Evolutionary conservation across 495 filamentous ascomycete genomes (phyloP), one percentile per base, ranked within the genome.

Genomic region (Talaromyces wortmannii): DNA sequence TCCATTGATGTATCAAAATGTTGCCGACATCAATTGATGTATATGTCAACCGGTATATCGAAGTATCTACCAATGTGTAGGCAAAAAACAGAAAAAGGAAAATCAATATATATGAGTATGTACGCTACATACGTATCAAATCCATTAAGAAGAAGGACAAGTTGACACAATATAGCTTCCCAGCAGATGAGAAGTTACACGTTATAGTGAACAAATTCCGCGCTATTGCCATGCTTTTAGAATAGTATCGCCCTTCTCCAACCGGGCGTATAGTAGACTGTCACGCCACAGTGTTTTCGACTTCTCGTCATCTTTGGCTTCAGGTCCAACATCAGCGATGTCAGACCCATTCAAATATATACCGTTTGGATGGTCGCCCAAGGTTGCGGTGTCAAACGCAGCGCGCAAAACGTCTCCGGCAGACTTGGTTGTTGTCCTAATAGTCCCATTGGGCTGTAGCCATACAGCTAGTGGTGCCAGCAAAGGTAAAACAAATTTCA

Each of bases 351-450:
- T 64, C 31, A 73, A 44, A 48, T 73, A 72, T 31, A 69, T 7
- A 0, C 61, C 65, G 45, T 69, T 65, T 10, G 67, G 67, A 30
- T 53, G 47, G 55, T 61, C 55, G 13, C 66, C 67, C n/a, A 67
- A 50, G 0, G 40, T 59, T 11, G 66, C 48, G 4, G 60, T 61
- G 16, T 70, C 68, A 42, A 75, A 70, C 17, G 55, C 53, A 0
- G 67, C 76, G 15, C 60, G 60, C 46, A 75, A 32, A 32, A 75
- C 62, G 45, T 77, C 74, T 7, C 57, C 63, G 10, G 71, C 74
- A 29, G 73, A 76, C 59, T 72, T 73, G 56, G 67, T 69, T 29
- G 70, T 60, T 31, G 76, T 66, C n/a, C 75, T 65, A 36, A 75
- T 40, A 13, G 56, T 13, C 32, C 67, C 66, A 45, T 62, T 63